These are phyloP conservation scores for Fusarium bactridioides DNA, from an alignment of 2,329 filamentous ascomycete species.

Conservation along the genomic window DNA sequence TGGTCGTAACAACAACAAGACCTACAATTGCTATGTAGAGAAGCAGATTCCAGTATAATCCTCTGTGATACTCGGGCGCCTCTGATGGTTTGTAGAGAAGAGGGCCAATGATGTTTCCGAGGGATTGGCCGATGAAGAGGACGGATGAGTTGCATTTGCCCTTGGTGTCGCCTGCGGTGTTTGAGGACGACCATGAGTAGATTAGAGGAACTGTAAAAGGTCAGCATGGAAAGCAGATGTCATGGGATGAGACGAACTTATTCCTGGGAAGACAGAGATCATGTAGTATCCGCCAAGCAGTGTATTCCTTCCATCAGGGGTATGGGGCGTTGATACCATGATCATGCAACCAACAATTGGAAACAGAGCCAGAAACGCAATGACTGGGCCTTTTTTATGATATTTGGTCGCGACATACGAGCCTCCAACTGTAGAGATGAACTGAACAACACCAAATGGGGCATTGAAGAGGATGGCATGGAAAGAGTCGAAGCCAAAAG, in stretches of 20 bases:
- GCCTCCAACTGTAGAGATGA: slow-evolving; percentile 65
- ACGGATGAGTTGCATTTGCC: slow-evolving; percentile 69
- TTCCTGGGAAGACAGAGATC: slow-evolving; percentile 65
- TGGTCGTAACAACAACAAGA: slow-evolving; percentile 38
- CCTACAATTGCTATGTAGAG: slow-evolving; percentile 65
- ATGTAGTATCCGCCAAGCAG: slow-evolving; percentile 66
- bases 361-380: slow-evolving; percentile 63
- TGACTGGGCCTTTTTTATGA: slow-evolving; percentile 65
- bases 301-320: slow-evolving; percentile 45
- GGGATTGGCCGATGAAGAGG: slow-evolving; percentile 67
- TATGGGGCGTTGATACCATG: slow-evolving; percentile 59
- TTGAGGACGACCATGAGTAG: slow-evolving; percentile 64
- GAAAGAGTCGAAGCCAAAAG: slow-evolving; percentile 65
- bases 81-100: slow-evolving; percentile 42
- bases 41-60: slow-evolving; percentile 64
- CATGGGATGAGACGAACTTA: slow-evolving; percentile 1
- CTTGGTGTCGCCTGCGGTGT: slow-evolving; percentile 72
- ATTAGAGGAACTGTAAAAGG: slow-evolving; percentile 56
- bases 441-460: slow-evolving; percentile 67
- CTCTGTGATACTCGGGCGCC: slow-evolving; percentile 50
- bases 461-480: slow-evolving; percentile 68
- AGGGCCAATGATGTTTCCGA: slow-evolving; percentile 68
- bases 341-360: slow-evolving; percentile 58
- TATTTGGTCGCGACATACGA: slow-evolving; percentile 63
- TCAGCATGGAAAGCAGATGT: fast-evolving